Percentiles rank a stretch among this genome's conserved stretches.
These are phyloP conservation scores for Citrus inodora DNA, from an alignment of 345 rosid genomes.

Conservation along the genomic window DNA sequence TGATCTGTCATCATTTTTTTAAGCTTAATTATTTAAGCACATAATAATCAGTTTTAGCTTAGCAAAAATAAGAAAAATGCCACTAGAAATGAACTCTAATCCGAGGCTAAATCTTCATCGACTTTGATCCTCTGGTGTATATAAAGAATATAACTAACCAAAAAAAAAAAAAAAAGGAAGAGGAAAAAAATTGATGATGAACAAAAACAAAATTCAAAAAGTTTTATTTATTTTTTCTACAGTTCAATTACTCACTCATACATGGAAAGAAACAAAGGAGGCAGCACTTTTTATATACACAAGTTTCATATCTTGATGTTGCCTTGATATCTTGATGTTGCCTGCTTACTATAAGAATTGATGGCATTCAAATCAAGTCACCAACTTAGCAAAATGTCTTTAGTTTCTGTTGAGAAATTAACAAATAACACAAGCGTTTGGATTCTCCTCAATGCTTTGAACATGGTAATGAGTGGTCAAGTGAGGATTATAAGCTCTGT, in stretches of 20 bases:
- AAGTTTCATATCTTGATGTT: constrained; percentile 8
- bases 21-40: too few species aligned
- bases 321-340: constrained; percentile 9
- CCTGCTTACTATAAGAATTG: constrained; percentile 18
- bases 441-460: constrained; percentile 91
- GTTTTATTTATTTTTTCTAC: constrained; percentile 27
- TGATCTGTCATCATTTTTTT: too few species aligned
- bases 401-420: neutral
- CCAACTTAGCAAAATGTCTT: neutral
- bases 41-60: too few species aligned
- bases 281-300: constrained; percentile 22
- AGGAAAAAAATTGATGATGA: neutral
- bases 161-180: neutral
- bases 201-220: constrained; percentile 1
- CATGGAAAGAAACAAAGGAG: constrained; percentile 3
- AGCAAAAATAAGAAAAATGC: too few species aligned
- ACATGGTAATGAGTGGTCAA: constrained; percentile 62
- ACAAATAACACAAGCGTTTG: constrained; percentile 86
- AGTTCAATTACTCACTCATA: neutral
- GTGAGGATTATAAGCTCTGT: constrained; percentile 83
- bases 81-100: too few species aligned
- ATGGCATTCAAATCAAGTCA: constrained; percentile 28
- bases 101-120: neutral
- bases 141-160: neutral
- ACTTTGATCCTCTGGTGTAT: neutral